Percentiles rank a stretch among this genome's conserved stretches.
Conservation (phyloP, 2,329 filamentous ascomycete genomes). For the Aspergillus unguis region DNA sequence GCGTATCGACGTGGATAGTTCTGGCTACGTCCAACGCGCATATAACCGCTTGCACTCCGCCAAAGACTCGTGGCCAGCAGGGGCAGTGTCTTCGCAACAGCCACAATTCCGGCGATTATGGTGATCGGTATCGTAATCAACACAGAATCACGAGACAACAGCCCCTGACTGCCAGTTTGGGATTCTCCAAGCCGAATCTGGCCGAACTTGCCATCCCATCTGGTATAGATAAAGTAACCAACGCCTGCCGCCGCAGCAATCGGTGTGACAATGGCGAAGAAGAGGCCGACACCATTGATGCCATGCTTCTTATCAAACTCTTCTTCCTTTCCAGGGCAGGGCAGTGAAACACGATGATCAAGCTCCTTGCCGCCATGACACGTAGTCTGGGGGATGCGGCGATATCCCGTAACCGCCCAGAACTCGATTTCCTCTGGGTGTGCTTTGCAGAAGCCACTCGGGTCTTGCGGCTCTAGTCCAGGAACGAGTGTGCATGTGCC, state of each 20-base stretch:
- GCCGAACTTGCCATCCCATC: conserved; percentile 87
- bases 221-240: conserved; percentile 81
- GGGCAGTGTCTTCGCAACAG: conserved; percentile 68
- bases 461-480: conserved; percentile 65
- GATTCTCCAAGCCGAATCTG: conserved; percentile 82
- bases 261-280: conserved; percentile 79
- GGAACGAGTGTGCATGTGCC: conserved; percentile 73
- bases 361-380: conserved; percentile 73
- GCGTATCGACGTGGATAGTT: conserved; percentile 70
- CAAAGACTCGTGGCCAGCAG: conserved; percentile 70
- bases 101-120: conserved; percentile 76
- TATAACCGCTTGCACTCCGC: conserved; percentile 58
- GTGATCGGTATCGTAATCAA: conserved; percentile 80
- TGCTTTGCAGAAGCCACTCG: conserved; percentile 55
- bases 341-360: conserved; percentile 62
- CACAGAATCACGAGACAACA: conserved; percentile 67
- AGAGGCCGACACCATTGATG: conserved; percentile 69
- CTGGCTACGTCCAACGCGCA: conserved; percentile 42
- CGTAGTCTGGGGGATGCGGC: conserved; percentile 83
- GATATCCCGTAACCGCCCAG: conserved; percentile 82
- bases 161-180: conserved; percentile 27
- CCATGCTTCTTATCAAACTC: conserved; percentile 74
- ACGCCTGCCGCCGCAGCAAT: conserved; percentile 66
- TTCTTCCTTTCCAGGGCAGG: conserved; percentile 76
- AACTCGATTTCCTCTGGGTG: conserved; percentile 72